Base-by-base conservation (phyloP, 2,329 filamentous ascomycete genomes). In the Leptodontidium sp. region DNA sequence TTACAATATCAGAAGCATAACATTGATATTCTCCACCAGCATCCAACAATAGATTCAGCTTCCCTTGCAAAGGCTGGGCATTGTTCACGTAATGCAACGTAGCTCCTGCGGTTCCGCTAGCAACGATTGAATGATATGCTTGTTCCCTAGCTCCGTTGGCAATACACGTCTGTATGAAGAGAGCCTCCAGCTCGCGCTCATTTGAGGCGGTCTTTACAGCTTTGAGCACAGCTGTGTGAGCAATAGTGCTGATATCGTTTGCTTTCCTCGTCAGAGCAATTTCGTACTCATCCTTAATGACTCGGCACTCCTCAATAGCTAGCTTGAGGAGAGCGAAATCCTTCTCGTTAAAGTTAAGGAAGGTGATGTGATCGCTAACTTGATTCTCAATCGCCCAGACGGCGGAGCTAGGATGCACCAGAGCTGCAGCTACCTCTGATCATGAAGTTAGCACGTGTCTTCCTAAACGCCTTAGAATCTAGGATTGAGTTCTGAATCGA, bases 11-110 rank as follows among this genome's bases (percentile, higher is more conserved):
- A 40, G 90, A 86, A 45, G 90, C 90, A 75, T 94, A 94, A 80
- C 89, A 91, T 65, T 87, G 79, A 85, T 88, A 93, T 80, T 94
- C 92, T 38, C 86, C 90, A 26, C 93, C 95, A 2, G 93, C 94
- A 77, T 98, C 95, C 24, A 98, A 82, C 67, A 97, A 86, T 64
- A 98, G 81, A 75, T 97, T 91, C 65, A 93, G 87, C 81, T 95
- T 94, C 53, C 88, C 88, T 0, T 82, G 81, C 45, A 95, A 82
- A 0, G 89, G 85, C 76, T 90, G 85, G 72, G 94, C 85, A 79
- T 97, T 97, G 77, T 91, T 88, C 29, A 93, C 88, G 75, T 98
- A 98, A 81, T 98, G 95, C 43, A 98, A 85, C 1, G 93, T 96
- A 5, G 94, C 93, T 0, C 92, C 94, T 17, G 92, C 90, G 5